Conservation (phyloP, 305 asterid genomes). For the Fraxinus latifolia region DNA sequence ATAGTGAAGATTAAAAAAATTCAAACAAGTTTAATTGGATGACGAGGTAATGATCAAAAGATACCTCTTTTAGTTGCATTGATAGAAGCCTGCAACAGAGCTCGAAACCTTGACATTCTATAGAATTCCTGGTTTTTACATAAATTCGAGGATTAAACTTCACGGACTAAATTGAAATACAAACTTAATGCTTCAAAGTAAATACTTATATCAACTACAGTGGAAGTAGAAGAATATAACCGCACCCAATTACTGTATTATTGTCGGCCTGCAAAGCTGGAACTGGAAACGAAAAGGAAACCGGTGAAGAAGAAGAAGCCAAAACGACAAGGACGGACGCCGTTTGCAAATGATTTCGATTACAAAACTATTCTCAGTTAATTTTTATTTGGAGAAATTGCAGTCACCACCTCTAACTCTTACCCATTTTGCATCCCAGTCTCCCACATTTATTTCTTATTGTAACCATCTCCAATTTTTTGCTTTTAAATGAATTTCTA, state of each 20-base stretch:
- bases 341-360: not conserved
- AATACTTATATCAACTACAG: not conserved
- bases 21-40: not conserved
- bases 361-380: not conserved
- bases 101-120: constrained; percentile 73
- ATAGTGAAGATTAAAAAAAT: not conserved
- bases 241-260: not conserved
- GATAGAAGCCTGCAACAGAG: constrained; percentile 66
- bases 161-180: not conserved
- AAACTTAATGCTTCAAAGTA: not conserved
- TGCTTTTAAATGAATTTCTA: not conserved
- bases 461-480: not conserved
- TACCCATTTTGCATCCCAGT: not conserved
- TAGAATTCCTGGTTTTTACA: not conserved
- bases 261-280: not conserved
- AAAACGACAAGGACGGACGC: constrained; percentile 3
- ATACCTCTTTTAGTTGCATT: constrained; percentile 77
- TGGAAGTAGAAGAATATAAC: not conserved
- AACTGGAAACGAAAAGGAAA: not conserved
- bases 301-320: not conserved
- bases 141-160: not conserved
- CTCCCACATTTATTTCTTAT: not conserved
- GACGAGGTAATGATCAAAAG: not conserved
- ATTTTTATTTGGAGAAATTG: not conserved
- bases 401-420: not conserved